Evolutionary conservation across 2,329 filamentous ascomycete genomes (phyloP), one percentile per base, ranked within the genome.

Genomic region (Apiospora saccharicola): DNA sequence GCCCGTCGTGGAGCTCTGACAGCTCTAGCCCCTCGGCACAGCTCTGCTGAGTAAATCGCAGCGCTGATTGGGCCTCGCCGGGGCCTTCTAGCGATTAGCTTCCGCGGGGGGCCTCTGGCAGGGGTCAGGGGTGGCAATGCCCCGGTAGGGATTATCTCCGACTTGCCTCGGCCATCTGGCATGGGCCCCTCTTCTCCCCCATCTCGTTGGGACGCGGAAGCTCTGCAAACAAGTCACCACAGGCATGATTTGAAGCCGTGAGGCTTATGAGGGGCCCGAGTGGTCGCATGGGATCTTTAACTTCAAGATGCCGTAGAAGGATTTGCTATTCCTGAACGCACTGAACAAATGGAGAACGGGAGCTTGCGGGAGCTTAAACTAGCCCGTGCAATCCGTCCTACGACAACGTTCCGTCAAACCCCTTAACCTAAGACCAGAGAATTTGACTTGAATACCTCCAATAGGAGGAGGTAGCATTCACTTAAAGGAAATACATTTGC

Each of bases 41-140:
- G 51, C 51, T 43, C 51, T 70, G 72, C 70, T 73, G 72, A 73
- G 67, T 73, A 73, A 73, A 71, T 67, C 70, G 53, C 26, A 16
- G 51, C 19, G 70, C 67, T 69, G 67, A 69, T 69, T 69, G 67
- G 67, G 26, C 12, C 16, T 61, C 30, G 30, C 30, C 6, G 30
- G 53, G 53, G 14, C 26, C 6, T 37, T 22, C 3, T 34, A 14
- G 53, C 51, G 51, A 57, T 57, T 57, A 57, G 51, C 51, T 34
- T 34, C 30, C 53, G 53, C 53, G 53, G 57, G 57, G 57, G 57
- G 4, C 57, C 57, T 64, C 46, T 64, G n/a, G 22, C 34, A 64
- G 57, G 57, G 53, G 6, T 37, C 53, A 37, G 34, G 30, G 30
- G 53, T 30, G 26, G 26, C n/a, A 64, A 64, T 41, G 34, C 22